Percentiles rank a stretch among this genome's conserved stretches.
phyloP scores from a whole-genome alignment of 306 rosid genomes.

The Ochetophila trinervis region DNA sequence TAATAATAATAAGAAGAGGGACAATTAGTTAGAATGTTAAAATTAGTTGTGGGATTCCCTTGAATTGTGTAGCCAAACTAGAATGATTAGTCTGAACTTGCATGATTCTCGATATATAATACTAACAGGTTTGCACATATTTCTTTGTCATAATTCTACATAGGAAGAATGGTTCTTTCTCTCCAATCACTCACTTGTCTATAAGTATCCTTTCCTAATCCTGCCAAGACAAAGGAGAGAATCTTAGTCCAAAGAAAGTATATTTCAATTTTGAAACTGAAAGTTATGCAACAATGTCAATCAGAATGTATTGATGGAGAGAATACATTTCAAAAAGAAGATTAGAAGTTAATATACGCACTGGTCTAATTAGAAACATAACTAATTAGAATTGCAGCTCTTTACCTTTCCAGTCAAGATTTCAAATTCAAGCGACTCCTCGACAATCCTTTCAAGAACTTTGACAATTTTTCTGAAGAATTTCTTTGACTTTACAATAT shows the following conservation, averaged over 20 bases:
- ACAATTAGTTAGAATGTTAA: not conserved
- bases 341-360: constrained; percentile 1
- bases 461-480: constrained; percentile 65
- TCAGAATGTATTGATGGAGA: constrained; percentile 2
- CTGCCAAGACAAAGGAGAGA: constrained; percentile 38
- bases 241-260: constrained; percentile 7
- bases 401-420: constrained; percentile 84
- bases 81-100: not conserved
- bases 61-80: not conserved
- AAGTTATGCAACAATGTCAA: not conserved
- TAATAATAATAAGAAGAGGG: not conserved
- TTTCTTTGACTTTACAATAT: constrained; percentile 72
- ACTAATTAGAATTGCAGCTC: not conserved
- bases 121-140: constrained; percentile 27
- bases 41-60: too few relatives aligned
- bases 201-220: constrained; percentile 68
- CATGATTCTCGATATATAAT: not conserved
- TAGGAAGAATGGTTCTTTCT: constrained; percentile 88
- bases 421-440: constrained; percentile 80
- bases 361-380: constrained; percentile 13
- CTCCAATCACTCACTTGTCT: constrained; percentile 54
- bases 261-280: constrained; percentile 3
- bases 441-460: constrained; percentile 83
- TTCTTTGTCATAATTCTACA: constrained; percentile 54
- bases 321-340: not conserved